Conservation (phyloP, 805 yeast species). For the Yueomyces sinensis region DNA sequence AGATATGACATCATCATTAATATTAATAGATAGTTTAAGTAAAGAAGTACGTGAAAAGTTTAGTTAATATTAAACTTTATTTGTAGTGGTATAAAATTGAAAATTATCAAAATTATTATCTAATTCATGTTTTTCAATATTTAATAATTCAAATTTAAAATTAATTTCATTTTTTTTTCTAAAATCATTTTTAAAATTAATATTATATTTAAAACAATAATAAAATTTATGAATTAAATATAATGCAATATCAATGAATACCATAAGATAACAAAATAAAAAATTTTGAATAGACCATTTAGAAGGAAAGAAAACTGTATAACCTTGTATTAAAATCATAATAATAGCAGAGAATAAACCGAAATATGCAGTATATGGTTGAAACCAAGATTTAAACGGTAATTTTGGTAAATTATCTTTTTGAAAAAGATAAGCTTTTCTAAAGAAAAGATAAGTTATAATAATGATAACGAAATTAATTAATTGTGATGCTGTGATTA, state of each 20-base stretch:
- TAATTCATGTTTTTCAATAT: slow-evolving; percentile 45
- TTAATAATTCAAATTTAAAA: slow-evolving; percentile 21
- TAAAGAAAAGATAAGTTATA: slow-evolving; percentile 46
- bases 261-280: slow-evolving; percentile 58
- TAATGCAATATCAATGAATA: slow-evolving; percentile 40
- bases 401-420: slow-evolving; percentile 28
- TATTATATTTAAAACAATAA: slow-evolving; percentile 31
- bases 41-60: slow-evolving; percentile 6
- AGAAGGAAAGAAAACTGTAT: slow-evolving; percentile 54
- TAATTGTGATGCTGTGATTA: slow-evolving; percentile 57
- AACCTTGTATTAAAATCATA: slow-evolving; percentile 54
- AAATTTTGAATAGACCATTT: slow-evolving; percentile 49
- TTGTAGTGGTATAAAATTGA: not conserved
- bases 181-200: not conserved
- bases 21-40: slow-evolving; percentile 13
- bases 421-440: slow-evolving; percentile 43
- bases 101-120: slow-evolving; percentile 11
- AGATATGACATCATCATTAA: not conserved
- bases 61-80: not conserved
- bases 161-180: not conserved
- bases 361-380: slow-evolving; percentile 42
- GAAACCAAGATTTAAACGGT: slow-evolving; percentile 40
- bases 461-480: slow-evolving; percentile 46
- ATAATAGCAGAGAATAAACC: slow-evolving; percentile 32
- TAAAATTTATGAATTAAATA: slow-evolving; percentile 36